A percentile compares a stretch with the other conserved stretches of the same genome.
Conservation (phyloP, 2,329 filamentous ascomycete genomes). For the Capronia coronata region DNA sequence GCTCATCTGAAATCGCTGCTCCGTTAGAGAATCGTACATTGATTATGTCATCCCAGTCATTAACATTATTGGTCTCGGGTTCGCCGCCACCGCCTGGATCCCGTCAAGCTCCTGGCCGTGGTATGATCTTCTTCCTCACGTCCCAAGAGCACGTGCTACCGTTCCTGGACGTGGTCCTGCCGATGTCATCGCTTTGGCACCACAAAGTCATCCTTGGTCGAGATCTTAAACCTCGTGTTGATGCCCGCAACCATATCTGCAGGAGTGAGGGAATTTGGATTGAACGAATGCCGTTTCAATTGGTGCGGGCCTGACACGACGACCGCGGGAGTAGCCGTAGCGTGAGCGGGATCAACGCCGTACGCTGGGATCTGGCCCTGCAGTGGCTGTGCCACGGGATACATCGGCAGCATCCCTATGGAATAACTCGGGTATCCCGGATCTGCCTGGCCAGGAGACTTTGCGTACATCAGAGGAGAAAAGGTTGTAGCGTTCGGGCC, state of each 20-base stretch:
- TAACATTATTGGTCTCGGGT: background rate
- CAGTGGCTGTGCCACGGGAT: background rate
- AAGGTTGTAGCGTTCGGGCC: background rate
- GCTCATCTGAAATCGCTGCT: background rate
- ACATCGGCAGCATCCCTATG: background rate
- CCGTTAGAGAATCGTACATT: background rate
- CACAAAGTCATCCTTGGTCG: conserved; percentile 13
- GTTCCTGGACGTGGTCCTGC: background rate
- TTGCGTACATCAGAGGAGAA: background rate
- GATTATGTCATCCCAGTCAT: background rate
- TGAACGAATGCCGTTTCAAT: background rate
- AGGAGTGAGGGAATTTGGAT: conserved; percentile 8
- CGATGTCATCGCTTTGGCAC: conserved; percentile 13
- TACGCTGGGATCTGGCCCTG: background rate
- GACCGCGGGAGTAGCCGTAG: background rate
- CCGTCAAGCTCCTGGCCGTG: background rate
- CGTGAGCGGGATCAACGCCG: too few species aligned
- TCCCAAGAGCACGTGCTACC: background rate
- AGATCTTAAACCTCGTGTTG: conserved; percentile 16
- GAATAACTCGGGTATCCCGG: background rate
- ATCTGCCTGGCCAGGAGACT: background rate
- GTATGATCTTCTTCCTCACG: background rate
- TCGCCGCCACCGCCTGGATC: background rate
- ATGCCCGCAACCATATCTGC: conserved; percentile 18
- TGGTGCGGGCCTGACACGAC: background rate